phyloP scores from a whole-genome alignment of 495 filamentous ascomycete species.

The Aspergillus affinis region DNA sequence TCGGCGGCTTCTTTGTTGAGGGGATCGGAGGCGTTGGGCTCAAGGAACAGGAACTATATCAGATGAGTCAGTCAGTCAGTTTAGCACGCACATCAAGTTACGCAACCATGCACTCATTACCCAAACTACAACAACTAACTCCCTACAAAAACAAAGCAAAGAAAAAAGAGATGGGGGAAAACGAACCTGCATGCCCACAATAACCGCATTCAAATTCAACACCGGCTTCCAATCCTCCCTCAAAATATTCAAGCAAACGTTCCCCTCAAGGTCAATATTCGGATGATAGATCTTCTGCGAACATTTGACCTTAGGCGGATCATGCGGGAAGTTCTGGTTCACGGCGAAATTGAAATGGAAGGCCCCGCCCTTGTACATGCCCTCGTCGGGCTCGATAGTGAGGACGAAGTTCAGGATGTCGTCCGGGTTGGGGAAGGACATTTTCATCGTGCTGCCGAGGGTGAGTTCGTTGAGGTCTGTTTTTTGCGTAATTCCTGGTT shows the following conservation, averaged over 20 bases:
- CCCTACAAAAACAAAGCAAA: not conserved
- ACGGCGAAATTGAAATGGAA: slow-evolving; percentile 93
- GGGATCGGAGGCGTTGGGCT: slow-evolving; percentile 95
- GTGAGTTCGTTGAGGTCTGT: slow-evolving; percentile 91
- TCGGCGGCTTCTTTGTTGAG: slow-evolving; percentile 97
- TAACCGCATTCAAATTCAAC: slow-evolving; percentile 92
- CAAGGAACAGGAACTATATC: slow-evolving; percentile 87
- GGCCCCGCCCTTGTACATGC: slow-evolving; percentile 89
- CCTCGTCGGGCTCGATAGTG: slow-evolving; percentile 93
- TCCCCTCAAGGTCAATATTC: slow-evolving; percentile 97
- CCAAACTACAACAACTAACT: not conserved
- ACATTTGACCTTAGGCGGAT: slow-evolving; percentile 97
- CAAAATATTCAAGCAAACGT: slow-evolving; percentile 95
- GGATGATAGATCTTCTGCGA: slow-evolving; percentile 98
- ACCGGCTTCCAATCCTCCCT: slow-evolving; percentile 99
- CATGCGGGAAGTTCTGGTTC: slow-evolving; percentile 93
- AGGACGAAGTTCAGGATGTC: slow-evolving; percentile 95
- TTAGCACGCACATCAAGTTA: not conserved
- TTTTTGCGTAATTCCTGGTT: too few relatives aligned
- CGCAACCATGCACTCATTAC: not conserved
- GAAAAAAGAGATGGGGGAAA: slow-evolving; percentile 4
- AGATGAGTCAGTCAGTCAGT: slow-evolving; percentile 2
- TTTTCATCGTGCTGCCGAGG: slow-evolving; percentile 87
- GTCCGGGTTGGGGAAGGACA: slow-evolving; percentile 88
- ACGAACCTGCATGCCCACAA: slow-evolving; percentile 85